Conservation (phyloP, 2,329 filamentous ascomycete genomes). For the Lachnellula occidentalis region DNA sequence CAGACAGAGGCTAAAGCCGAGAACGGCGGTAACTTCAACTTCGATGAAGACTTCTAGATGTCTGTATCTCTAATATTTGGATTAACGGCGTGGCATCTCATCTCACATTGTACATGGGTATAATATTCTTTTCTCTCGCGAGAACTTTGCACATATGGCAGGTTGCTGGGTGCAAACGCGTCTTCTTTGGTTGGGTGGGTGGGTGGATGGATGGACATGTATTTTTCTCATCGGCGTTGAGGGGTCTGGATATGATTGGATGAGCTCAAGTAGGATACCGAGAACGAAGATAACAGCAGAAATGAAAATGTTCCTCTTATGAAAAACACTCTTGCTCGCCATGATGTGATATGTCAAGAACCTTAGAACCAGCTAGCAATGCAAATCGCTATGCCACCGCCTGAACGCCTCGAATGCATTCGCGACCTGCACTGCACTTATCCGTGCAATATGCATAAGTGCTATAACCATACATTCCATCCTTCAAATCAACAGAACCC, state of each 20-base stretch:
- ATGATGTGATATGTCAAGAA: not conserved
- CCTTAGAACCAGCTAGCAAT: not conserved
- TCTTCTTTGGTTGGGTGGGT: conserved; percentile 12
- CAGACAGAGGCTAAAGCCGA: conserved; percentile 48
- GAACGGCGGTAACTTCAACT: conserved; percentile 76
- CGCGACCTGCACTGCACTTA: not conserved
- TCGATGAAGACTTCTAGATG: conserved; percentile 93
- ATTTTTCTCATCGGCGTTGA: conserved; percentile 22
- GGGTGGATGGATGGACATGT: conserved; percentile 14
- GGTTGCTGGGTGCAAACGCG: conserved; percentile 24
- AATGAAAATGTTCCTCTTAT: conserved; percentile 14
- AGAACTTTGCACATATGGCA: conserved; percentile 28
- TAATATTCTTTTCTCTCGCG: conserved; percentile 16
- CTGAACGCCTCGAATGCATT: conserved; percentile 12
- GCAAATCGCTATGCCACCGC: conserved; percentile 5
- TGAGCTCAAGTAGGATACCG: conserved; percentile 4
- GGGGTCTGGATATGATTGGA: conserved; percentile 19
- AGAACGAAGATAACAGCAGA: conserved; percentile 13
- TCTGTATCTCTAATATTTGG: conserved; percentile 13
- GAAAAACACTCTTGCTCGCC: not conserved
- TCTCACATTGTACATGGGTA: conserved; percentile 17
- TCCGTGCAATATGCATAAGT: not conserved
- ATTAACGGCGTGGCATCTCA: conserved; percentile 15
- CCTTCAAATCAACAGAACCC: not conserved
- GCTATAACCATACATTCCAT: not conserved